These are phyloP conservation scores for Parmelia sp. DNA, from an alignment of 495 filamentous ascomycete genomes.

Conservation along the genomic window DNA sequence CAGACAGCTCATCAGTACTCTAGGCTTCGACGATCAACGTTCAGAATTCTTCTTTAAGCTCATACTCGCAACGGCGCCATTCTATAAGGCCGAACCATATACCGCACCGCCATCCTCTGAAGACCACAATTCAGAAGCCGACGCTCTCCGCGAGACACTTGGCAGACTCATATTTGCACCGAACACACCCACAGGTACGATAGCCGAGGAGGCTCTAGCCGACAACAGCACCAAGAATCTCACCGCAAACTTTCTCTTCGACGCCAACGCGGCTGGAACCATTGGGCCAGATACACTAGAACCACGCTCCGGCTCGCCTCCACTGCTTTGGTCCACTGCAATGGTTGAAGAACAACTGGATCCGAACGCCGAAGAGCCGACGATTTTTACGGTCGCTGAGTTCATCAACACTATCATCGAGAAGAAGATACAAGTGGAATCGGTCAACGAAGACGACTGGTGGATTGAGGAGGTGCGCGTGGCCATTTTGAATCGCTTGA, in stretches of 20 bases:
- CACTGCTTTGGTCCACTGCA: conserved; percentile 3
- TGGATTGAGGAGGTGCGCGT: not conserved
- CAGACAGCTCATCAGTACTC: not conserved
- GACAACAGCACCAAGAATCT: not conserved
- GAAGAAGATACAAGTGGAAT: conserved; percentile 10
- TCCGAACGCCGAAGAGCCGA: conserved; percentile 6
- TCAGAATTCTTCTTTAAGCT: not conserved
- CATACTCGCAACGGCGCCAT: not conserved
- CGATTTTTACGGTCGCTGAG: conserved; percentile 10
- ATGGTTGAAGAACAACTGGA: conserved; percentile 7
- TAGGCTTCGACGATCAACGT: not conserved
- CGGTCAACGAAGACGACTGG: conserved; percentile 6
- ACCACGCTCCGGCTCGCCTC: conserved; percentile 1
- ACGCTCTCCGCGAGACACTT: not conserved
- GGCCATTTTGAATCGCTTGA: not conserved
- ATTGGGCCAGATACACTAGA: not conserved
- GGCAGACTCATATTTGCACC: not conserved
- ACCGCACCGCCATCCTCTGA: not conserved
- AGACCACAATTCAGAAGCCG: not conserved
- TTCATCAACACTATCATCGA: conserved; percentile 16
- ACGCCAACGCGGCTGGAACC: not conserved
- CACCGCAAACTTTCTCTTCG: not conserved
- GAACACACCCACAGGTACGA: not conserved
- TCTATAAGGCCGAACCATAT: not conserved
- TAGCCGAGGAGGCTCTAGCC: not conserved